Evolutionary conservation across 2,329 filamentous ascomycete genomes (phyloP), one percentile per base, ranked within the genome.

Genomic region (Pseudocercospora pini-densiflorae): DNA sequence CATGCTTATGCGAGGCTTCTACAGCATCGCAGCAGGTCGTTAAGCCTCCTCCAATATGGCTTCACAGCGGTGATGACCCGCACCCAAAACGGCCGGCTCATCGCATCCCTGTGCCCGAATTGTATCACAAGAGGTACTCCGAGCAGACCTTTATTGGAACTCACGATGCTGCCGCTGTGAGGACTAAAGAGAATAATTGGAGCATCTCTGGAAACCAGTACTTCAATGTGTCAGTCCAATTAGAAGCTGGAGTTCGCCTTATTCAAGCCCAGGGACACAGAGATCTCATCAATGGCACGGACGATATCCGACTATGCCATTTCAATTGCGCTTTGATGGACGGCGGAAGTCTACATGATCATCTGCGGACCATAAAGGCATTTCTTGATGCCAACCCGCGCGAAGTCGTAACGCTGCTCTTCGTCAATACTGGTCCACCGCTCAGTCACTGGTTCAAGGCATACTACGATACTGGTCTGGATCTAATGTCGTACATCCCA

Each of bases 141-240:
- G 82, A 88, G 33, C 77, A 90, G 62, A 86, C 85, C 12, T 85
- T 87, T 67, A 79, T 89, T 24, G 89, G 88, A n/a, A 83, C 89
- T 4, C 89, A 92, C 77, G 85, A 91, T 79, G 86, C 85, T 9
- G 84, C 87, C 40, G 87, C 89, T 45, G 90, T 91, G 76, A 60
- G 72, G 24, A 74, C 65, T 1, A 55, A 66, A 45, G 68, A 75
- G 4, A 76, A 77, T 67, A 54, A 77, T 74, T 64, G 73, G 79
- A 62, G 71, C 12, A 58, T 75, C 0, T 71, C 70, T 33, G 73
- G 73, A n/a, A 73, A 70, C 21, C 72, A 74, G 29, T 74, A 74
- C 66, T 74, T 88, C 59, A 70, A 71, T 1, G 83, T 89, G 31
- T 83, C 82, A 21, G 78, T 80, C 2, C 88, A 90, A 74, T 81